Evolutionary conservation across 2,329 filamentous ascomycete genomes (phyloP), one percentile per base, ranked within the genome.

Genomic region (Venturia oleaginea): DNA sequence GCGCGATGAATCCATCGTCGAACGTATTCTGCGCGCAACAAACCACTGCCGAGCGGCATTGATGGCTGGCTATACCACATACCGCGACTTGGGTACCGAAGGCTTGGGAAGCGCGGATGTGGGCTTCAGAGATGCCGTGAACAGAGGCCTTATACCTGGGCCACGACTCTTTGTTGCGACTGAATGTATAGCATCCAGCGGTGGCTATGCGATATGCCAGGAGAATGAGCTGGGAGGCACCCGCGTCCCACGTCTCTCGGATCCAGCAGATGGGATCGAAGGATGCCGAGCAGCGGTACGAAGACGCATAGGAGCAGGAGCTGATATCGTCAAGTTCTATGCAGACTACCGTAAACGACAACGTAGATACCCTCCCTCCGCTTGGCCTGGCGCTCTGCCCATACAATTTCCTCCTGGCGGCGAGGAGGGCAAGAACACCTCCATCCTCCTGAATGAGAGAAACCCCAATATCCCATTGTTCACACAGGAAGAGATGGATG

Each of bases 1-100:
- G 72, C 80, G 83, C 42, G 82, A 86, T 66, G 82, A 85, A 68
- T 82, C 81, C 64, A 71, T 82, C n/a, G 78, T 84, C 8, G 84
- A 86, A 69, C 76, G 83, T 27, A 76, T 80, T 30, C 77, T 86
- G 59, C 80, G 84, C 22, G 80, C 80, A 0, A 79, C 80, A 8
- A 82, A 84, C 66, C 80, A 84, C 67, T 78, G 78, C 66, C 80
- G 79, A 55, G 75, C 77, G 0, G 83, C 81, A 1, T 74, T 86
- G 11, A 72, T 81, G 24, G 81, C 83, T 0, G 84, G 84, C 7
- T 86, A 82, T 73, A 86, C 83, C 0, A 84, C 61, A 2, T 62
- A 62, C 61, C 82, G 40, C 11, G 40, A 54, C 19, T 22, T 48
- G 61, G 40, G 40, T 15, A 82, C 81, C 3, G 82, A 85, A 68